Conservation (phyloP, 805 yeast genomes). For the Phaffomyces thermotolerans region DNA sequence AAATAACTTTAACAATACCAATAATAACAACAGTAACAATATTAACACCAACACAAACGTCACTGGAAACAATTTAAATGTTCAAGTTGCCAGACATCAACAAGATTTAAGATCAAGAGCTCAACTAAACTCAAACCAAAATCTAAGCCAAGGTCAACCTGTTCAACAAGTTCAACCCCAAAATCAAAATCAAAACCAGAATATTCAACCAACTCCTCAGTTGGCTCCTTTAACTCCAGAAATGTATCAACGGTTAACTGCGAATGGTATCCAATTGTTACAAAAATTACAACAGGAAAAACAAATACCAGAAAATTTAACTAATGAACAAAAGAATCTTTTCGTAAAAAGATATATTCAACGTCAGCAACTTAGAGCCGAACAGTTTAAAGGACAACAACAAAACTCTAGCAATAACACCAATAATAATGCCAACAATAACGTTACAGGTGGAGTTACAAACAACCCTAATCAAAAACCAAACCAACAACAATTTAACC, state of each 20-base stretch:
- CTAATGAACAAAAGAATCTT: conserved; percentile 19
- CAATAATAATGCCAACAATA: background rate
- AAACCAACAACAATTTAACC: conserved; percentile 3
- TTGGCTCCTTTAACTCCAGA: conserved; percentile 13
- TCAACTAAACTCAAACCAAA: background rate
- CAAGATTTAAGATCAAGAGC: conserved; percentile 28
- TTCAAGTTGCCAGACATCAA: conserved; percentile 25
- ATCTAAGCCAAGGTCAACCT: background rate
- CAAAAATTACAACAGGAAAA: conserved; percentile 20
- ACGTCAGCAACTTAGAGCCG: conserved; percentile 19
- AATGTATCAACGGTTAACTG: conserved; percentile 16
- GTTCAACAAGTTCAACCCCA: background rate
- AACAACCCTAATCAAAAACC: background rate
- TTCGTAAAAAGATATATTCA: conserved; percentile 19
- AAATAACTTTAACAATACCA: background rate
- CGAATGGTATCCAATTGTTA: conserved; percentile 19
- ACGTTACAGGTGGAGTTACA: too few species aligned
- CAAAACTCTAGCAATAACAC: conserved; percentile 2
- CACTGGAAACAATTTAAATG: conserved; percentile 10
- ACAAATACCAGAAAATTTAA: conserved; percentile 16
- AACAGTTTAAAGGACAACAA: conserved; percentile 4
- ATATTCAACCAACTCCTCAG: background rate
- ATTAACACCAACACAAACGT: conserved; percentile 17
- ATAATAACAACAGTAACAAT: conserved; percentile 8
- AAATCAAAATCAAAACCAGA: background rate